A percentile compares a stretch with the other conserved stretches of the same genome.
phyloP scores from a whole-genome alignment of 208 protist species.

The Phytomonas sp. region DNA sequence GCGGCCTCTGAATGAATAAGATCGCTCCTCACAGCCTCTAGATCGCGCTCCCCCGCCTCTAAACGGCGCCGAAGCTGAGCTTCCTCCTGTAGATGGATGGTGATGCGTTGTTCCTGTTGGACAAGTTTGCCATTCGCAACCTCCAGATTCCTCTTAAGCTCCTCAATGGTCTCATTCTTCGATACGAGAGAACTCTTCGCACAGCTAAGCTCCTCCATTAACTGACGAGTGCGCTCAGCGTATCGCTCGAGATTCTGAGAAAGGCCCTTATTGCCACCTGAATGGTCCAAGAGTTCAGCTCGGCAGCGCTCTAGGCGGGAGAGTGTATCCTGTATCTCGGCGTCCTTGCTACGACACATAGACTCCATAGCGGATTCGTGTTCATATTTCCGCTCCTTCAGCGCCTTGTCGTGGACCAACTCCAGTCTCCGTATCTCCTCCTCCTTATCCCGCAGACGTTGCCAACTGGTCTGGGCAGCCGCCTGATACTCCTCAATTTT shows the following conservation, averaged over 20 bases:
- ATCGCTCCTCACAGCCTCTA: constrained; percentile 14
- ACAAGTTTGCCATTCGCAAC: constrained; percentile 19
- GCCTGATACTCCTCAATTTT: constrained; percentile 30
- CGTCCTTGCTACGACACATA: constrained; percentile 23
- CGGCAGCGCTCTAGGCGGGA: constrained; percentile 35
- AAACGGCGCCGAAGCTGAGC: constrained; percentile 14
- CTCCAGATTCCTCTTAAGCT: constrained; percentile 16
- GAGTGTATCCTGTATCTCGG: constrained; percentile 36
- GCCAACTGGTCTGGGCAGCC: constrained; percentile 21
- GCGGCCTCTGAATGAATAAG: constrained; percentile 14
- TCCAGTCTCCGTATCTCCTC: constrained; percentile 26
- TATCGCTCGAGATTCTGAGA: constrained; percentile 28
- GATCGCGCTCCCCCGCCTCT: constrained; percentile 19
- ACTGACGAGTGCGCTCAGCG: constrained; percentile 21
- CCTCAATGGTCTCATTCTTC: constrained; percentile 17
- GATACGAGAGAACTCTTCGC: constrained; percentile 8
- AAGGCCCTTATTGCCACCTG: constrained; percentile 36
- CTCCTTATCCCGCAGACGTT: constrained; percentile 46
- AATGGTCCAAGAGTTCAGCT: constrained; percentile 31
- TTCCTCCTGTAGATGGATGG: constrained; percentile 15
- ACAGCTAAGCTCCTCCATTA: constrained; percentile 19
- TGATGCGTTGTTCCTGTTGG: constrained; percentile 18
- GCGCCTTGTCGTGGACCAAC: constrained; percentile 29
- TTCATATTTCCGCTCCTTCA: constrained; percentile 33
- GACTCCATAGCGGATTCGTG: constrained; percentile 23